These are phyloP conservation scores for Tulasnella calospora DNA, from an alignment of 768 basidiomycete genomes.

Conservation along the genomic window DNA sequence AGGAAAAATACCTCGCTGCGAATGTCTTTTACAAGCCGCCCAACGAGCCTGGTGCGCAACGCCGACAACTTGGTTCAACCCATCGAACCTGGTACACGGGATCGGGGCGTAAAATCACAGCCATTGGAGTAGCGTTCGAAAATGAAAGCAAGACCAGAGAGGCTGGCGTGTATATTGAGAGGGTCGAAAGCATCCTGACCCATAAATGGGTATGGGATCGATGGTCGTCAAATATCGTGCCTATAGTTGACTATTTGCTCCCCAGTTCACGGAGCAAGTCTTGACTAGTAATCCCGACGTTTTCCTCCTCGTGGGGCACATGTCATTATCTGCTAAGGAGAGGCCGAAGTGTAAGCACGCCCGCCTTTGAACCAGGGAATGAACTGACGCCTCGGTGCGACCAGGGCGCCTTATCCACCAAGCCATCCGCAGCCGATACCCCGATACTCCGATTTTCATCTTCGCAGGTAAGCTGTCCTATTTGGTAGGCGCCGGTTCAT, in stretches of 20 bases:
- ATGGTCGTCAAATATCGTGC: not conserved
- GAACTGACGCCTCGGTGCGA: not conserved
- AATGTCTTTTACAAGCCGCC: conserved; percentile 14
- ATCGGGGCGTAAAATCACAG: not conserved
- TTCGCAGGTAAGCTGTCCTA: not conserved
- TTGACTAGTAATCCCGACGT: not conserved
- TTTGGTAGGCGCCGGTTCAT: not conserved
- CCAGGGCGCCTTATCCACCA: not conserved
- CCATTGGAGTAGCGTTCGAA: conserved; percentile 4
- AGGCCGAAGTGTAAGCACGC: not conserved
- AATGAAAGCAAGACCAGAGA: not conserved
- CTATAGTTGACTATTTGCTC: not conserved
- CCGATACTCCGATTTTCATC: not conserved
- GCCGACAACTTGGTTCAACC: not conserved
- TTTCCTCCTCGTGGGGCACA: not conserved
- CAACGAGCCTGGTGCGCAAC: not conserved
- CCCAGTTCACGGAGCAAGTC: conserved; percentile 2
- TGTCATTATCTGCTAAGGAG: not conserved
- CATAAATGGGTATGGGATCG: not conserved
- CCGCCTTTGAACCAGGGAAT: not conserved
- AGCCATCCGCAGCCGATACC: conserved; percentile 1
- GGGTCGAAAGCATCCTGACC: not conserved
- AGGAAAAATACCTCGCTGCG: conserved; percentile 11
- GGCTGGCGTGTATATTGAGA: not conserved
- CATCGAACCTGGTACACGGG: conserved; percentile 3